Conservation (phyloP, 306 rosid species). For the Echinosophora koreensis region DNA sequence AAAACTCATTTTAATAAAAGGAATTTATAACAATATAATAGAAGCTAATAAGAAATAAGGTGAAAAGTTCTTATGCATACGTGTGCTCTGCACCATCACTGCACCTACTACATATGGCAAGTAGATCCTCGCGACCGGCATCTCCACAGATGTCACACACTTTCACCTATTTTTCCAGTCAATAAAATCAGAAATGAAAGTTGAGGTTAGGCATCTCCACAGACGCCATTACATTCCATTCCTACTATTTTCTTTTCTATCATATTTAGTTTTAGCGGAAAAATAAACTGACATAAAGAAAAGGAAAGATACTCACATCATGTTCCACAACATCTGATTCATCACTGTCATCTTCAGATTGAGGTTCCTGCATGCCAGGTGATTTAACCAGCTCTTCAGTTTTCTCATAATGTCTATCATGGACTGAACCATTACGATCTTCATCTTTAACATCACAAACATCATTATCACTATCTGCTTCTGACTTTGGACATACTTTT, state of each 20-base stretch:
- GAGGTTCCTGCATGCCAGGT: conserved; percentile 58
- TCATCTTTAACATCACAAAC: conserved; percentile 50
- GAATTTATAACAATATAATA: conserved; percentile 37
- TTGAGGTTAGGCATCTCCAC: conserved; percentile 22
- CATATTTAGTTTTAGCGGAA: conserved; percentile 24
- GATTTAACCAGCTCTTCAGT: conserved; percentile 56
- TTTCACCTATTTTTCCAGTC: conserved; percentile 72
- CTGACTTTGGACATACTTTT: conserved; percentile 51
- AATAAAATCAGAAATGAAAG: conserved; percentile 32
- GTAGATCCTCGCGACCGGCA: conserved; percentile 97
- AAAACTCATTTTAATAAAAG: conserved; percentile 38
- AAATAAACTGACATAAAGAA: not conserved
- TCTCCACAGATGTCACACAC: conserved; percentile 99
- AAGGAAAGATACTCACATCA: conserved; percentile 72
- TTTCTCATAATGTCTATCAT: conserved; percentile 53
- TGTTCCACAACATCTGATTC: conserved; percentile 90
- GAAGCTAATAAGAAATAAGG: conserved; percentile 16
- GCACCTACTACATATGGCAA: conserved; percentile 93
- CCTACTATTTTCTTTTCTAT: conserved; percentile 28
- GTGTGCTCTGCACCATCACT: conserved; percentile 98
- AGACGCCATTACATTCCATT: not conserved
- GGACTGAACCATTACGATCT: conserved; percentile 50
- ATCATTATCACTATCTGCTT: conserved; percentile 56
- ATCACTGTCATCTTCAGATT: conserved; percentile 75
- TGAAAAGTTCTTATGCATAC: conserved; percentile 61